Evolutionary conservation across 306 rosid species (phyloP).

Genomic region (Leucaena leucocephala): DNA sequence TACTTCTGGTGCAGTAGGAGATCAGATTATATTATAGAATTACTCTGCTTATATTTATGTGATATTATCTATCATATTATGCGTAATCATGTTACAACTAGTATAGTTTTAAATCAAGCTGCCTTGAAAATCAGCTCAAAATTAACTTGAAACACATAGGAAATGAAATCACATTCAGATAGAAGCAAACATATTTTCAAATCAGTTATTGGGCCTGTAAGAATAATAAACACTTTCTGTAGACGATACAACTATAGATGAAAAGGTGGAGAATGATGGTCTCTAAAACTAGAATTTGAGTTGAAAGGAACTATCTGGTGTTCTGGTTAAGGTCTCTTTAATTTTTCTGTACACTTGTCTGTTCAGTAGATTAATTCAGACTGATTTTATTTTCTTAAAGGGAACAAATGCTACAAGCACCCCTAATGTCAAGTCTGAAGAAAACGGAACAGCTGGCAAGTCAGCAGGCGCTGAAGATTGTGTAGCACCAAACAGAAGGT

Average conservation of each 20-base stretch:
- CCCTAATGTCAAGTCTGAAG: background rate
- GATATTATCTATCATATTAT: background rate
- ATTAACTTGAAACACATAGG: constrained; percentile 4
- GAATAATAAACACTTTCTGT: too few species aligned
- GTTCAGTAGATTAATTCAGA: constrained; percentile 21
- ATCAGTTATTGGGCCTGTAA: too few species aligned
- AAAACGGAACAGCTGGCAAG: constrained; percentile 3
- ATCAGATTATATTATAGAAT: constrained; percentile 16
- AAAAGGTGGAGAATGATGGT: constrained; percentile 7
- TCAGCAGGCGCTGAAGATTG: constrained; percentile 33
- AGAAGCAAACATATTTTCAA: background rate
- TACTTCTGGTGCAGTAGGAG: constrained; percentile 2
- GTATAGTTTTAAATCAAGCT: constrained; percentile 1
- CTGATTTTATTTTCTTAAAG: constrained; percentile 31
- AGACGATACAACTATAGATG: background rate
- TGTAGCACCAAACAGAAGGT: constrained; percentile 53
- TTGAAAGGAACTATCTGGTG: constrained; percentile 10
- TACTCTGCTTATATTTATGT: background rate
- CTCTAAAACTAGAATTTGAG: constrained; percentile 5
- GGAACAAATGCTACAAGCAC: constrained; percentile 41
- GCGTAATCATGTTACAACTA: background rate
- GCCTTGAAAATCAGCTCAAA: constrained; percentile 5
- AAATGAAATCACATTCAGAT: background rate
- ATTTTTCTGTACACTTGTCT: constrained; percentile 4
- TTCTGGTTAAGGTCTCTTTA: background rate